Base-by-base conservation (phyloP, 2,329 filamentous ascomycete genomes). In the Cercospora berteroae region DNA sequence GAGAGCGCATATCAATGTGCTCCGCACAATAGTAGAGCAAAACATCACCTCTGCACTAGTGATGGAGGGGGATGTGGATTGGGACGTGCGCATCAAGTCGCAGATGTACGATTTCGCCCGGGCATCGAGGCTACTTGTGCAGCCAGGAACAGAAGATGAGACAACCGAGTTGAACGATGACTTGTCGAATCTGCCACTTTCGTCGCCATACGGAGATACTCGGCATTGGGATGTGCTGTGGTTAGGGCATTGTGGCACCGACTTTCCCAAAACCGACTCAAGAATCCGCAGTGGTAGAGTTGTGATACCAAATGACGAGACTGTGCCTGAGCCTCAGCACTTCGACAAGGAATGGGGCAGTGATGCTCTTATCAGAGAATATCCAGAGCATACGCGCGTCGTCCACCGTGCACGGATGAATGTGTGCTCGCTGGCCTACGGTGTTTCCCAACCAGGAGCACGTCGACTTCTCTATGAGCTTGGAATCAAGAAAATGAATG, bases 1-100 rank as follows among this genome's bases (percentile, higher is more conserved):
- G 72, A 65, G 75, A 61, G 69, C 74, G 9, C 74, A 76, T 52
- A 70, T 75, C 70, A 72, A 76, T 66, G 68, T 71, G 5, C n/a
- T 72, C 7, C 65, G 70, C 44, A 77, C 60, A 75, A 79, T 62
- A 77, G 79, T 74, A 63, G 77, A 63, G 74, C 77, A 64, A 73
- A 78, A 64, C 69, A 76, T 68, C 67, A 79, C 70, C 60, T 81
- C 80, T 0, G 81, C 80, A 1, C 76, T 82, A 56, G 78, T 82
- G 12, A 74, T 82, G 29, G 81, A 82, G 74, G 80, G 81, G 69
- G 81, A 82, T 65, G 79, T 80, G 36, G 81, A 82, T 64, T 82
- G 80, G 79, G 80, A 82, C 68, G 77, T 82, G 27, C 80, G 79
- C 52, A 78, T 82, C 64, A 81, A 73, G 71, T 79, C 59, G 74